Conservation (phyloP, 2,329 filamentous ascomycete species). For the Periconia digitata region DNA sequence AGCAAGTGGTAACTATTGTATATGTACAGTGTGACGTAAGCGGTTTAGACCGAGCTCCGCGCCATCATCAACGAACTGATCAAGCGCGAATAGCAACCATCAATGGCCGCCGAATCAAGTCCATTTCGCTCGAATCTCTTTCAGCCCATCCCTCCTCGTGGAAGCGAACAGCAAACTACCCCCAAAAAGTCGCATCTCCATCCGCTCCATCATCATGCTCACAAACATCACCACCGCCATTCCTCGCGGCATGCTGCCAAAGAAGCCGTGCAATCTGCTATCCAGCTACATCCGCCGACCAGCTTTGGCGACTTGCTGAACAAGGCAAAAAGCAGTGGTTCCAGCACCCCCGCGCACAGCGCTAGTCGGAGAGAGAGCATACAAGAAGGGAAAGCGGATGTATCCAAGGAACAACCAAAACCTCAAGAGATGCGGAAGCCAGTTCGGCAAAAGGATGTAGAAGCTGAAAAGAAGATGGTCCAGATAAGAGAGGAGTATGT, state of each 20-base stretch:
- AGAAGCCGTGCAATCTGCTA: constrained; percentile 48
- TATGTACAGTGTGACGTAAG: not conserved
- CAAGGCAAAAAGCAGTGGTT: constrained; percentile 34
- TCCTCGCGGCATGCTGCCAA: constrained; percentile 41
- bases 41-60: not conserved
- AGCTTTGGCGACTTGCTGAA: constrained; percentile 49
- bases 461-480: constrained; percentile 36
- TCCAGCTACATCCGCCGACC: constrained; percentile 48
- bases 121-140: constrained; percentile 27
- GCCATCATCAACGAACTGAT: too few species aligned
- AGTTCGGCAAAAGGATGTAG: constrained; percentile 44
- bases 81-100: too few species aligned
- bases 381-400: constrained; percentile 13
- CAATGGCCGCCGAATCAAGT: constrained; percentile 10
- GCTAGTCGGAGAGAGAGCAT: constrained; percentile 30
- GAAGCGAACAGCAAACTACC: constrained; percentile 27
- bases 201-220: constrained; percentile 24
- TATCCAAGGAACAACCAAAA: constrained; percentile 8
- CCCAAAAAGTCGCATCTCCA: constrained; percentile 32
- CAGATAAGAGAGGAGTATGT: constrained; percentile 43
- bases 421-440: constrained; percentile 19
- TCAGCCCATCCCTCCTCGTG: constrained; percentile 24
- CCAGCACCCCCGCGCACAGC: constrained; percentile 22
- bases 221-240: constrained; percentile 35
- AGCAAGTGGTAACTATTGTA: not conserved